phyloP scores from a whole-genome alignment of 140 eudicot species.

The Cichorium intybus region DNA sequence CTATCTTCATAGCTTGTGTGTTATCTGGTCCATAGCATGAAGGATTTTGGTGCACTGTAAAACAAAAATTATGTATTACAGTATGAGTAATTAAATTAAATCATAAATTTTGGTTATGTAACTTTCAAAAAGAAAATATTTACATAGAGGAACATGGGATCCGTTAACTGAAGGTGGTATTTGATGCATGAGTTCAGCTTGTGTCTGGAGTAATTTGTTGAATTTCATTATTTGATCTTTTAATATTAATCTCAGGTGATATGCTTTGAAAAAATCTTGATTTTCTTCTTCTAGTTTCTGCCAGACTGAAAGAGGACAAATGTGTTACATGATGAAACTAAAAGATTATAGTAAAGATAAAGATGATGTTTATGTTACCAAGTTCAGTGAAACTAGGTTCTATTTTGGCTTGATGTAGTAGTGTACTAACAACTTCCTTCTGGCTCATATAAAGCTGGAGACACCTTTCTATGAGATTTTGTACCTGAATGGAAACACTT shows the following conservation, averaged over 20 bases:
- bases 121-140: background rate
- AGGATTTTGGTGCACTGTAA: constrained; percentile 58
- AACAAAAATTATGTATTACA: background rate
- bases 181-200: constrained; percentile 69
- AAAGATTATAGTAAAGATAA: background rate
- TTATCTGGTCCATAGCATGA: constrained; percentile 44
- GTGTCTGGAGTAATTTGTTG: constrained; percentile 70
- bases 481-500: constrained; percentile 52
- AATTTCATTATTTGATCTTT: constrained; percentile 78
- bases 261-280: constrained; percentile 88
- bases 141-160: constrained; percentile 60
- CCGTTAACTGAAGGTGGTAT: constrained; percentile 58
- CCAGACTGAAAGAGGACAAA: constrained; percentile 65
- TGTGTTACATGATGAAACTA: background rate
- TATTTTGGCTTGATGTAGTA: constrained; percentile 69
- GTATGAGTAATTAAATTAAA: background rate
- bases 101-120: background rate
- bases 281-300: constrained; percentile 94
- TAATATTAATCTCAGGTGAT: constrained; percentile 69
- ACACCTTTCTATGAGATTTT: constrained; percentile 90
- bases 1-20: constrained; percentile 38
- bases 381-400: constrained; percentile 86
- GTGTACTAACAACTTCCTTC: constrained; percentile 68
- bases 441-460: constrained; percentile 94
- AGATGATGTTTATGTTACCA: constrained; percentile 38